These are phyloP conservation scores for Odonthalia washingtoniensis DNA, from an alignment of 31 red algal genomes.

Conservation along the genomic window DNA sequence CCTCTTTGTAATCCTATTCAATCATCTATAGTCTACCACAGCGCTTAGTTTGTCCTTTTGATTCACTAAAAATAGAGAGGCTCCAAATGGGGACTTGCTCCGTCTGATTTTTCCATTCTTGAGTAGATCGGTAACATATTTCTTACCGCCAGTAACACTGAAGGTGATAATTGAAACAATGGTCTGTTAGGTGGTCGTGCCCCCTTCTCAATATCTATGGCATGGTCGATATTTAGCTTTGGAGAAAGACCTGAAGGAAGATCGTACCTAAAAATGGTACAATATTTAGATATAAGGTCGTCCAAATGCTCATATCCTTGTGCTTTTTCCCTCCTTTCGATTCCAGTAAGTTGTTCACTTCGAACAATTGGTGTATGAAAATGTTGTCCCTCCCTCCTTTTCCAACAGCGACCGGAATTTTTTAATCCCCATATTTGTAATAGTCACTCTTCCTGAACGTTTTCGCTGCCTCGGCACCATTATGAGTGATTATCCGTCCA, in stretches of 20 bases:
- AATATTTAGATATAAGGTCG: not conserved
- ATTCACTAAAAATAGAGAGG: conserved; percentile 29
- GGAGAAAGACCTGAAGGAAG: not conserved
- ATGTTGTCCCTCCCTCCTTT: not conserved
- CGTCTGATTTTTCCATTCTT: conserved; percentile 11
- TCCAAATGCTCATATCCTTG: not conserved
- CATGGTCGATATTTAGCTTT: not conserved
- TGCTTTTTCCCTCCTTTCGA: not conserved
- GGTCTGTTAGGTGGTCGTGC: not conserved
- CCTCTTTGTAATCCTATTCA: conserved; percentile 7
- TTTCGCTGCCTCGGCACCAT: not conserved
- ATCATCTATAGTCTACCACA: not conserved
- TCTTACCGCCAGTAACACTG: not conserved
- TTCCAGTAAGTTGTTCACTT: not conserved
- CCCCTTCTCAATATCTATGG: not conserved
- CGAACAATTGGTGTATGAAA: not conserved
- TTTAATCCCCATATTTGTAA: not conserved
- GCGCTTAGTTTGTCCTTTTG: not conserved
- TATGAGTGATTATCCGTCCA: not conserved
- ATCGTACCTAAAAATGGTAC: not conserved
- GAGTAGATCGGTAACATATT: not conserved
- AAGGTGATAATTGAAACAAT: conserved; percentile 8
- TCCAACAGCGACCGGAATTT: not conserved
- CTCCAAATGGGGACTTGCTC: too few species aligned
- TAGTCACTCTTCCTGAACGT: not conserved